Percentiles rank a stretch among this genome's conserved stretches.
These are phyloP conservation scores for Auricularia cornea DNA, from an alignment of 768 basidiomycete species.

Conservation along the genomic window DNA sequence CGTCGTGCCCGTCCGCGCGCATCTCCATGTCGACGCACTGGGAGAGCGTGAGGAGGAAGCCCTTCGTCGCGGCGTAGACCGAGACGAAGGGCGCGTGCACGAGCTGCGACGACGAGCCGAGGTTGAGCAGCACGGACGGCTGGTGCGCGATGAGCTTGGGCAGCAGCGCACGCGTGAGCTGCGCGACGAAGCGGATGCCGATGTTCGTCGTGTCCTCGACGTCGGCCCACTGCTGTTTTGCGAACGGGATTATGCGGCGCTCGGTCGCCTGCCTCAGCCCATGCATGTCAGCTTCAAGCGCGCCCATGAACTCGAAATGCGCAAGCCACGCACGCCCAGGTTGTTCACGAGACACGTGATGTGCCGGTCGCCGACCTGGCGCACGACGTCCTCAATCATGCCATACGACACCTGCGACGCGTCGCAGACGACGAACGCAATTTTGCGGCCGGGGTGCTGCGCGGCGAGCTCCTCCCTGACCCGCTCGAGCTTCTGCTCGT, in stretches of 20 bases:
- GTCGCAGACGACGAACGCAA: neutral
- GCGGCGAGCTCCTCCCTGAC: conserved; percentile 2
- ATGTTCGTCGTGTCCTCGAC: neutral
- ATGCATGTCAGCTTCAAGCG: neutral
- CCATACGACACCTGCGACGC: neutral
- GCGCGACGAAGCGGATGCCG: neutral
- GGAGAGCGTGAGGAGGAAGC: neutral
- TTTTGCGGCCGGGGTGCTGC: neutral
- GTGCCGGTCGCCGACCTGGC: neutral
- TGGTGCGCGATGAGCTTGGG: neutral
- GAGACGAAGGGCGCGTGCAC: neutral
- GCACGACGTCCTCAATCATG: neutral
- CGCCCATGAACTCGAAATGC: neutral
- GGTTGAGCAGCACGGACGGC: neutral
- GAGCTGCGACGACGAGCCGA: neutral
- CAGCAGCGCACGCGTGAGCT: neutral
- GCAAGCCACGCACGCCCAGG: neutral
- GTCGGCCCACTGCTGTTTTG: neutral
- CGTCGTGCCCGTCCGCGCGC: neutral
- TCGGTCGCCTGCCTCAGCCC: neutral
- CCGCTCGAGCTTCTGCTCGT: conserved; percentile 5
- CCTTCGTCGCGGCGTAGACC: neutral
- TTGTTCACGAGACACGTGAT: neutral
- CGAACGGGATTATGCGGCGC: neutral
- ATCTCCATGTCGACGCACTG: neutral